A percentile compares a stretch with the other conserved stretches of the same genome.
Evolutionary conservation across 129 eudicot species (phyloP).

Genomic region (Ambrosia trifida): DNA sequence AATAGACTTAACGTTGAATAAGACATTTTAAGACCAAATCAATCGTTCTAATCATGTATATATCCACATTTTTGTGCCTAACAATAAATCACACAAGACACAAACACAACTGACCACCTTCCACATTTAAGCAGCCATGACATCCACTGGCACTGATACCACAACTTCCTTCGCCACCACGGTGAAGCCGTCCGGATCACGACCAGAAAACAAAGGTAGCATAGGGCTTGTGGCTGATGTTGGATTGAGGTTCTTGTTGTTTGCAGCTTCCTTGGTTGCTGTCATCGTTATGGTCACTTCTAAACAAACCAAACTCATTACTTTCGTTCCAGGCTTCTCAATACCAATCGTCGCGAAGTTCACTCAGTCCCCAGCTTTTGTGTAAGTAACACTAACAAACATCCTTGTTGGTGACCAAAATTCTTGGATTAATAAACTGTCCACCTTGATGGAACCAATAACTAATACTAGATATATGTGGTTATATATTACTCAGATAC

Average conservation of each 20-base stretch:
- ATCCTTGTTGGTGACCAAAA: too few relatives aligned
- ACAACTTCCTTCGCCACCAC: neutral
- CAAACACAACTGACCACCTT: neutral
- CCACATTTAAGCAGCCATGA: conserved; percentile 27
- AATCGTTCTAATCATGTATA: neutral
- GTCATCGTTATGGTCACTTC: conserved; percentile 77
- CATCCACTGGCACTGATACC: conserved; percentile 12
- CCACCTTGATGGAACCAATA: too few relatives aligned
- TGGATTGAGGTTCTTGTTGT: conserved; percentile 50
- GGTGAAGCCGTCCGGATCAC: conserved; percentile 7
- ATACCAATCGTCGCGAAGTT: conserved; percentile 42
- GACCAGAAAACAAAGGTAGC: conserved; percentile 13
- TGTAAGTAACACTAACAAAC: conserved; percentile 39
- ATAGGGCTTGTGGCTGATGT: conserved; percentile 34
- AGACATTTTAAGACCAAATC: neutral
- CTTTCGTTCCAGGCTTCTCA: conserved; percentile 25
- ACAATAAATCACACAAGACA: conserved; percentile 13
- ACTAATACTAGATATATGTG: neutral
- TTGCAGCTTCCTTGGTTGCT: conserved; percentile 48
- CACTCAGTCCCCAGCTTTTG: conserved; percentile 61
- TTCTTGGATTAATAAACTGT: too few relatives aligned
- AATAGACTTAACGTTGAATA: neutral
- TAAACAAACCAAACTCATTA: conserved; percentile 47
- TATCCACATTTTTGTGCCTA: neutral
- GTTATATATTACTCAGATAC: conserved; percentile 50